Conservation (phyloP, 768 basidiomycete species). For the Tricholoma flavovirens region DNA sequence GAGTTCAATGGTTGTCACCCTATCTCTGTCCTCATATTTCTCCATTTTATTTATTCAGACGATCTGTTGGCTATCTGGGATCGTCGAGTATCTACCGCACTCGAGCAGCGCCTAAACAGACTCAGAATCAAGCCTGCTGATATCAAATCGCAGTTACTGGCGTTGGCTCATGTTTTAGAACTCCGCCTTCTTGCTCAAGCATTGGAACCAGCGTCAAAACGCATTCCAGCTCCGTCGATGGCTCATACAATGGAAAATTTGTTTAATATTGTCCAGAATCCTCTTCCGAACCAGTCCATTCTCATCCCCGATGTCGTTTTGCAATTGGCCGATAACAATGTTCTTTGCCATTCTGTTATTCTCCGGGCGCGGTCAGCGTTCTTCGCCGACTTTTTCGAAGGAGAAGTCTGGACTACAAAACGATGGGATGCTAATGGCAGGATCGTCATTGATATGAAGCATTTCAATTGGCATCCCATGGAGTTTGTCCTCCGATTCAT, state of each 20-base stretch:
- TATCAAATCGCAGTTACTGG: slow-evolving; percentile 60
- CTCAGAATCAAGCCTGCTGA: slow-evolving; percentile 37
- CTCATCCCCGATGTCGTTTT: slow-evolving; percentile 66
- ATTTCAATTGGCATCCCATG: slow-evolving; percentile 72
- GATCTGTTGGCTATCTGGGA: slow-evolving; percentile 83
- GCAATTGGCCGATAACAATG: slow-evolving; percentile 56
- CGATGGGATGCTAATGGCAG: slow-evolving; percentile 50
- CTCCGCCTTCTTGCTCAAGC: slow-evolving; percentile 49
- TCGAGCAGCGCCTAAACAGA: slow-evolving; percentile 34
- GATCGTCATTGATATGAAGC: slow-evolving; percentile 62
- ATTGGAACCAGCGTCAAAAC: slow-evolving; percentile 59
- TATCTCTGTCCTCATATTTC: slow-evolving; percentile 64
- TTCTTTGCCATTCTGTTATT: slow-evolving; percentile 65
- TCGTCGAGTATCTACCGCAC: slow-evolving; percentile 45
- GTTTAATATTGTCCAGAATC: slow-evolving; percentile 34
- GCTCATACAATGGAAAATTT: slow-evolving; percentile 43
- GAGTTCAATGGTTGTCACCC: slow-evolving; percentile 53
- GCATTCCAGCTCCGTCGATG: slow-evolving; percentile 43
- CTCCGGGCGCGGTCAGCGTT: slow-evolving; percentile 81
- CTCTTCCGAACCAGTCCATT: slow-evolving; percentile 13
- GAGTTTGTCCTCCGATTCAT: slow-evolving; percentile 69
- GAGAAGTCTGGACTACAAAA: slow-evolving; percentile 71
- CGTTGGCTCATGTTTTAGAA: slow-evolving; percentile 51
- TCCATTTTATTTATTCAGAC: slow-evolving; percentile 89
- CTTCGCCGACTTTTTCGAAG: slow-evolving; percentile 79